A percentile compares a stretch with the other conserved stretches of the same genome.
Evolutionary conservation across 768 basidiomycete genomes (phyloP).

Genomic region (Panaeolus cyanescens): DNA sequence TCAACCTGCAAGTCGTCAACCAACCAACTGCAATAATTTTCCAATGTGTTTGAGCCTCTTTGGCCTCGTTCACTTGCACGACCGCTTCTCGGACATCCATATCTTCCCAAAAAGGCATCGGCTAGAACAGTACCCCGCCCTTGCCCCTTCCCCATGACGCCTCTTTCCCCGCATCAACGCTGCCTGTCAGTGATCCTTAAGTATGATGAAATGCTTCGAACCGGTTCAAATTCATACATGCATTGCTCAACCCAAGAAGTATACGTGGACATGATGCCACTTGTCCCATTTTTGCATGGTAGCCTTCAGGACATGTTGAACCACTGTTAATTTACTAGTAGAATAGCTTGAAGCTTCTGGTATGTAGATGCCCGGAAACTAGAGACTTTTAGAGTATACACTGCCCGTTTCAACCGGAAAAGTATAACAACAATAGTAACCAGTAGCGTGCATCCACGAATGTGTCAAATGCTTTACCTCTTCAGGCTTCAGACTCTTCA

Average conservation of each 20-base stretch:
- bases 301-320: background rate
- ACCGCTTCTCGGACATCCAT: background rate
- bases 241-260: background rate
- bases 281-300: background rate
- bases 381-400: background rate
- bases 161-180: background rate
- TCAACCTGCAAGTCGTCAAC: background rate
- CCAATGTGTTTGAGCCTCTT: background rate
- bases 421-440: background rate
- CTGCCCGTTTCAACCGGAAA: background rate
- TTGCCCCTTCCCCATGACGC: constrained; percentile 1
- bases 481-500: no score
- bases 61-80: background rate
- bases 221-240: background rate
- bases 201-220: background rate
- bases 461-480: no score
- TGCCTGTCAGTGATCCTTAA: background rate
- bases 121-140: background rate
- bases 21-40: background rate
- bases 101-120: background rate
- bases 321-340: background rate
- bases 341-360: background rate
- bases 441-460: background rate
- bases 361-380: background rate
- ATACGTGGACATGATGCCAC: background rate